Base-by-base conservation (phyloP, 2,329 filamentous ascomycete genomes). In the Fusarium brevicatenulatum region DNA sequence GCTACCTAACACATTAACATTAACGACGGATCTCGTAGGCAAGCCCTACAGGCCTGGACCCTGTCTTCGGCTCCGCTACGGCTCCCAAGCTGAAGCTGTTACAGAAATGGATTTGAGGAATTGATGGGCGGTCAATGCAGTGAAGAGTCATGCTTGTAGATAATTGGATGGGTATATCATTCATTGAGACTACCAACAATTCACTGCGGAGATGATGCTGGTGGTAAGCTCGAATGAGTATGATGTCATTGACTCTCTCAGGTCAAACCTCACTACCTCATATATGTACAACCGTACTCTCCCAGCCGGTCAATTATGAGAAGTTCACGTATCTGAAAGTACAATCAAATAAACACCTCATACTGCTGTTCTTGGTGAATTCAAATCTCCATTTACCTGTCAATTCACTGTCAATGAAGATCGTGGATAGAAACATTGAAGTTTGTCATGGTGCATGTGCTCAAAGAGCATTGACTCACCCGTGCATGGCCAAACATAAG, bases 1-100 rank as follows among this genome's bases (percentile, higher is more conserved):
- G 13, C 34, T 39, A 42, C 18, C 16, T 18, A 18, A 23, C 34
- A 39, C 36, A 37, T 37, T 18, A 37, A 39, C 37, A 21, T 21
- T 21, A 19, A 37, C 36, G 37, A 34, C 10, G 10, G 37, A 21
- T 43, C 23, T 36, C 8, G 9, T 55, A 36, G 11, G n/a, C 13
- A 25, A 5, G 21, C 28, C 52, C 25, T 15, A 2, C 9, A 32
- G 7, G 16, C 40, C 21, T 47, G 30, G 32, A 34, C 47, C 54
- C 28, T 54, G 49, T 34, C 47, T 39, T 32, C 47, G 63, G 65
- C 21, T 68, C 65, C 65, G 47, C 55, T 53, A 28, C 43, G 39
- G 32, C 34, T 60, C 40, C 53, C 36, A 36, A 57, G n/a, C 44
- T 30, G 19, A 53, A 46, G 36, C 30, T 23, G 46, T 60, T 42